Evolutionary conservation across 1,139 yeast species (phyloP).

Genomic region (Blastobotrys niveus): DNA sequence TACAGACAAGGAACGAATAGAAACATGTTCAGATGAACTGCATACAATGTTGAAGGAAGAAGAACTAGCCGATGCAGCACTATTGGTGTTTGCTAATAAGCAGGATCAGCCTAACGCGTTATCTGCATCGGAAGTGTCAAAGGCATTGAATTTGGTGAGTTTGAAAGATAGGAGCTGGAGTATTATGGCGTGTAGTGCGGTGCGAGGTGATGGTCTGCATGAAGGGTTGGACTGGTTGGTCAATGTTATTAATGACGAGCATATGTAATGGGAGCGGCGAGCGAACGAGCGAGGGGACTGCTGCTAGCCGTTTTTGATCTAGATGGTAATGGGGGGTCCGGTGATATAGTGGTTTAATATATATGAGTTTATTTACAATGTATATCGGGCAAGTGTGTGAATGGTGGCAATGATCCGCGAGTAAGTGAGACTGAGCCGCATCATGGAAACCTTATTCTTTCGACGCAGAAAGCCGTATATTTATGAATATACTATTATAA

Average conservation of each 20-base stretch:
- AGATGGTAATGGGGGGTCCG: no score
- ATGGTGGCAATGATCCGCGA: no score
- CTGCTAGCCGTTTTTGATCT: no score
- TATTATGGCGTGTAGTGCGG: slow-evolving; percentile 93
- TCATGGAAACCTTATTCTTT: no score
- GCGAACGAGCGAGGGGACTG: no score
- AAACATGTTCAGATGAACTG: slow-evolving; percentile 79
- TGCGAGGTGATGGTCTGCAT: slow-evolving; percentile 90
- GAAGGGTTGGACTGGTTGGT: slow-evolving; percentile 98
- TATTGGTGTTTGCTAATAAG: slow-evolving; percentile 91
- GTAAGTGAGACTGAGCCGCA: no score
- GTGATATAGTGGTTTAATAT: no score
- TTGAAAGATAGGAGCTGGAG: slow-evolving; percentile 97
- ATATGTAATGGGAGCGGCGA: slow-evolving; percentile 24
- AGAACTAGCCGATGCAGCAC: slow-evolving; percentile 81
- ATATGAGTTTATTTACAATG: no score
- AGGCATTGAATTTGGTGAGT: slow-evolving; percentile 76
- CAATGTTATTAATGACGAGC: slow-evolving; percentile 86
- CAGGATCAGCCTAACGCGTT: slow-evolving; percentile 97
- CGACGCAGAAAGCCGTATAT: no score
- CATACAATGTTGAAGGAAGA: slow-evolving; percentile 91
- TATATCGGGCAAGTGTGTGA: no score
- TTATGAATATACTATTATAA: no score
- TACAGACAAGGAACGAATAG: slow-evolving; percentile 90
- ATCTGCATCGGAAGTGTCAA: slow-evolving; percentile 90